These are phyloP conservation scores for Monilinia fructigena DNA, from an alignment of 2,329 filamentous ascomycete species.

Conservation along the genomic window DNA sequence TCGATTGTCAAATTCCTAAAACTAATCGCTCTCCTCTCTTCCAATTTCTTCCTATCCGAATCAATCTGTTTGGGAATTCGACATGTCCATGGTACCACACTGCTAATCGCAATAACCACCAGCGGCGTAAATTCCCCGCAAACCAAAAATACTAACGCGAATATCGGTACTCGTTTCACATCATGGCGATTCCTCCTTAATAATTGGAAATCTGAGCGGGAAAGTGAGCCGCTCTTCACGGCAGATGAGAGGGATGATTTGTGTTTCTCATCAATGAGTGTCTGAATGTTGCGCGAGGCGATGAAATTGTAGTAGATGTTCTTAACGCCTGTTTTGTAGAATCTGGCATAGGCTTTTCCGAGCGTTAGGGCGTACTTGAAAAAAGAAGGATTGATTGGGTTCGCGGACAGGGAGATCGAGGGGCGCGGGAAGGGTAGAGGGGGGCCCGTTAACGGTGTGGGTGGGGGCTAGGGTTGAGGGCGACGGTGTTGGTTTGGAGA, in stretches of 20 bases:
- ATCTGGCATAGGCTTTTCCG: constrained; percentile 74
- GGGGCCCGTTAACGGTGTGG: constrained; percentile 63
- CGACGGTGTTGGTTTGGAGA: constrained; percentile 43
- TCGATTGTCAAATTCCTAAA: constrained; percentile 46
- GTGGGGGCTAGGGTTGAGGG: constrained; percentile 15
- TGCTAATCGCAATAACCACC: constrained; percentile 67
- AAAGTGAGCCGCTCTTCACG: constrained; percentile 43
- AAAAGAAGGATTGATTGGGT: constrained; percentile 46
- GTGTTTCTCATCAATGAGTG: constrained; percentile 47
- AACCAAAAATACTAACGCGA: constrained; percentile 70
- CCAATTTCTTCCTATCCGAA: constrained; percentile 53
- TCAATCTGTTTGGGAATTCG: constrained; percentile 74
- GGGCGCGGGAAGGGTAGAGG: constrained; percentile 68
- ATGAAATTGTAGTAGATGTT: constrained; percentile 68
- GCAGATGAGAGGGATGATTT: constrained; percentile 40
- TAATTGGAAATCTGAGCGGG: constrained; percentile 70
- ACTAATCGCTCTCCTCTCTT: constrained; percentile 51
- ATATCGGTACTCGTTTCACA: constrained; percentile 72
- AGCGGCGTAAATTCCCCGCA: constrained; percentile 87
- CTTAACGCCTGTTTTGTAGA: constrained; percentile 85
- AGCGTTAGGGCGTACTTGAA: constrained; percentile 33
- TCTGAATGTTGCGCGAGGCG: constrained; percentile 46
- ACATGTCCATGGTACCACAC: constrained; percentile 76
- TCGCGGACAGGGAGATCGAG: constrained; percentile 61
- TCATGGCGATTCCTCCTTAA: constrained; percentile 68